Percentiles rank a stretch among this genome's conserved stretches.
These are phyloP conservation scores for Scenedesmus sp. DNA, from an alignment of 163 green algal species.

Conservation along the genomic window DNA sequence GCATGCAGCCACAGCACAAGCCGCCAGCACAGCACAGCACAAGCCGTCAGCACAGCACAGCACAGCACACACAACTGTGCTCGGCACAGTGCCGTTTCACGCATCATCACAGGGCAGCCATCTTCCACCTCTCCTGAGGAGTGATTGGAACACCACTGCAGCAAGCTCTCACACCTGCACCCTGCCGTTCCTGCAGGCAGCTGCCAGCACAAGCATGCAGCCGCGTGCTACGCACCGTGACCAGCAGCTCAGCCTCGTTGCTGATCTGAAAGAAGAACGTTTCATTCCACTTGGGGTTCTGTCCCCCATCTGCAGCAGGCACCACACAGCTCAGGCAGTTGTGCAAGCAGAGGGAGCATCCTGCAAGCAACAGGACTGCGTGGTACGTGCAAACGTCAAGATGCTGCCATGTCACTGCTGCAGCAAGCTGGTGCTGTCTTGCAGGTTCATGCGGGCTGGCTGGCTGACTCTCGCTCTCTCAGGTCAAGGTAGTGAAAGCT, in stretches of 20 bases:
- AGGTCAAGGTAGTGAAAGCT: no score
- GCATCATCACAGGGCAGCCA: background rate
- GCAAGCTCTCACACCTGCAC: background rate
- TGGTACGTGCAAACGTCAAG: no score
- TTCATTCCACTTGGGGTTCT: constrained; percentile 27
- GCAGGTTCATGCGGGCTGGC: background rate
- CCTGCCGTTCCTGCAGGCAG: background rate
- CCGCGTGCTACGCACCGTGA: constrained; percentile 1
- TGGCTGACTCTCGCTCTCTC: no score
- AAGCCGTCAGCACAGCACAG: background rate
- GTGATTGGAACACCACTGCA: background rate
- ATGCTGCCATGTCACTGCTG: background rate
- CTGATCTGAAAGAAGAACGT: constrained; percentile 37
- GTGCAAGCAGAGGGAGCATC: background rate
- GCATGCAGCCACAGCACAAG: background rate
- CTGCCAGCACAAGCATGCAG: background rate
- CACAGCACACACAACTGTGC: background rate
- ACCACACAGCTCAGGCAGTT: background rate
- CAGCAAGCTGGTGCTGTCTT: background rate
- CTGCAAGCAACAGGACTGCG: background rate
- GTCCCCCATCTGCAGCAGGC: constrained; percentile 31
- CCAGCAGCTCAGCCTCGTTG: constrained; percentile 15
- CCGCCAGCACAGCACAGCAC: no score
- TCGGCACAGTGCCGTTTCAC: background rate
- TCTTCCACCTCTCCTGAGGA: background rate